Conservation (phyloP, 257 asterid species). For the Solanum medicagineum region DNA sequence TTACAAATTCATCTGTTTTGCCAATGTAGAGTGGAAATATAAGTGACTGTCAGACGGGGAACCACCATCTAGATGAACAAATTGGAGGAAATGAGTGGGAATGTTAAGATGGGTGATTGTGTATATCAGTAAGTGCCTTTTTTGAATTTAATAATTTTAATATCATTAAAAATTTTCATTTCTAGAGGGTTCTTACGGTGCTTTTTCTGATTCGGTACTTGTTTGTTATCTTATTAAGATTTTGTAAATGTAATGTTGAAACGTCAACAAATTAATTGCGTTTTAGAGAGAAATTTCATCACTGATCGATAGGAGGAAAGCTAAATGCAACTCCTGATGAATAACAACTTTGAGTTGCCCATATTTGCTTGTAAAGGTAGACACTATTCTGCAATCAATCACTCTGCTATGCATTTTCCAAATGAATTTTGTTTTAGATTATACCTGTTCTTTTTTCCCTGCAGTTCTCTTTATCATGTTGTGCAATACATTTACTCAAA, state of each 20-base stretch:
- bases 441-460: background rate
- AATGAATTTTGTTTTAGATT: background rate
- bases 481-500: too few relatives aligned
- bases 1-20: too few relatives aligned
- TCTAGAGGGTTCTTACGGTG: background rate
- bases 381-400: background rate
- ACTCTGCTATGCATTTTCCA: background rate
- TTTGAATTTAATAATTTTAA: background rate
- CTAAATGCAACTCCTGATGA: constrained; percentile 68
- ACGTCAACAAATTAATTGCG: background rate
- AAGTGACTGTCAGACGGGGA: too few relatives aligned
- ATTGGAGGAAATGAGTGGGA: constrained; percentile 19
- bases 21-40: too few relatives aligned
- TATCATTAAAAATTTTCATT: background rate
- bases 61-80: too few relatives aligned
- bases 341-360: constrained; percentile 56
- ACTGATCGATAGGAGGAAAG: constrained; percentile 45
- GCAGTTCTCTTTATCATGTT: background rate
- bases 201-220: background rate
- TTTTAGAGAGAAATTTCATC: constrained; percentile 63
- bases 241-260: background rate
- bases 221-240: background rate
- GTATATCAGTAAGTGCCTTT: constrained; percentile 34
- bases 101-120: constrained; percentile 44
- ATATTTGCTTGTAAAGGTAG: constrained; percentile 75